A percentile compares a stretch with the other conserved stretches of the same genome.
phyloP scores from a whole-genome alignment of 805 yeast species.

The Saccharomycopsis sp. region DNA sequence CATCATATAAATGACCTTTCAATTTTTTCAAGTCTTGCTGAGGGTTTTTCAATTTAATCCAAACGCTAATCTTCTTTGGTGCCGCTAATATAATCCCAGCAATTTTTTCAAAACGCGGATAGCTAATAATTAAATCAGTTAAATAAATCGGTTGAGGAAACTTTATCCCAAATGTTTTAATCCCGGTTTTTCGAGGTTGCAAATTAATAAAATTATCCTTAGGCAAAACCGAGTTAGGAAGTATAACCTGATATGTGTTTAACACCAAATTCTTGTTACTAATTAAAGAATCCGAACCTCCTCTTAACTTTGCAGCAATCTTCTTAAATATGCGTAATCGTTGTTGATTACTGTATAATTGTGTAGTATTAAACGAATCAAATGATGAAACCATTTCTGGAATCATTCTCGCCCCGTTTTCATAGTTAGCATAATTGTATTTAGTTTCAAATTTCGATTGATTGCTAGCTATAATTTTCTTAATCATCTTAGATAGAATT shows the following conservation, averaged over 20 bases:
- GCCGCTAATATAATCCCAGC: slow-evolving; percentile 34
- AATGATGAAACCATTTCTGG: slow-evolving; percentile 13
- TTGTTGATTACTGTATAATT: slow-evolving; percentile 4
- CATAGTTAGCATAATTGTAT: slow-evolving; percentile 19
- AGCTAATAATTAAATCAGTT: slow-evolving; percentile 31
- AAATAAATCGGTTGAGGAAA: slow-evolving; percentile 34
- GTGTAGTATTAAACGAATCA: slow-evolving; percentile 18
- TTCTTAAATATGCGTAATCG: background rate
- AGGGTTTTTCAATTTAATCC: slow-evolving; percentile 25
- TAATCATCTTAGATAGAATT: slow-evolving; percentile 10
- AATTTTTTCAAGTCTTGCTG: slow-evolving; percentile 9
- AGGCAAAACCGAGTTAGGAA: slow-evolving; percentile 11
- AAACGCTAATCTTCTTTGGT: slow-evolving; percentile 31
- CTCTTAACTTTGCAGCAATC: background rate
- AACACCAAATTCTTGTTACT: slow-evolving; percentile 11
- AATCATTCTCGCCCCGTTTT: slow-evolving; percentile 20
- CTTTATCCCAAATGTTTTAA: slow-evolving; percentile 28
- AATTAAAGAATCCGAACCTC: too few relatives aligned
- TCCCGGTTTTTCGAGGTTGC: slow-evolving; percentile 11
- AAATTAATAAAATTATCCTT: slow-evolving; percentile 12
- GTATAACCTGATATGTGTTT: slow-evolving; percentile 20
- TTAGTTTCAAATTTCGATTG: slow-evolving; percentile 1
- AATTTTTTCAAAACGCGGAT: slow-evolving; percentile 32
- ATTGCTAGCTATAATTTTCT: slow-evolving; percentile 1
- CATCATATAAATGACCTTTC: slow-evolving; percentile 4